Evolutionary conservation across 768 basidiomycete species (phyloP), one percentile per base, ranked within the genome.

Genomic region (Epithele typhae): DNA sequence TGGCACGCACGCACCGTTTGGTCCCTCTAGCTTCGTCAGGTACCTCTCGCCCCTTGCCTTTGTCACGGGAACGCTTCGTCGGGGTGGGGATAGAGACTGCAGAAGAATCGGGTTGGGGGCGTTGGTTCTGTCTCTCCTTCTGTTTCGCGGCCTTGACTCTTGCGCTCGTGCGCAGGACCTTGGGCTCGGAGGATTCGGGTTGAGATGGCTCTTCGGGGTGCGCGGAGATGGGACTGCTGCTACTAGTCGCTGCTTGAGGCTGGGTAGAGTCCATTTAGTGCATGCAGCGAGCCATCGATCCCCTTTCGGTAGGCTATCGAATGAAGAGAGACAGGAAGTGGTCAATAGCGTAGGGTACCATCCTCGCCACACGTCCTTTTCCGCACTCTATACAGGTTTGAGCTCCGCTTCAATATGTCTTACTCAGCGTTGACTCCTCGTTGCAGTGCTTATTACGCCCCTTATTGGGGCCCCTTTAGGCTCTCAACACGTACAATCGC

Each of bases 241-340:
- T 71, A 56, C 71, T 76, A 67, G 76, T 78, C 78, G 81, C 81
- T 79, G 82, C 79, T 75, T 76, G 77, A 61, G 76, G 73, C 74
- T 86, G 78, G 86, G 78, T 78, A 80, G 84, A 80, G 84, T 90
- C 87, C 87, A 90, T 90, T 89, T 88, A 89, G 84, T 79, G 74
- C 73, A 78, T 81, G 76, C 82, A 68, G 80, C 79, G 82, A 82
- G 87, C 87, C 87, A 90, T 90, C 82, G 86, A 86, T 62, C 59
- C 62, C 59, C 49, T 53, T 41, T 37, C 22, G 46, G 49, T 57
- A 57, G 56, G 56, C 53, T 57, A 51, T 57, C 56, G 56, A 54
- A 48, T 52, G 53, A 43, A 45, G 52, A 30, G 27, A 35, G 36
- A 19, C 51, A 48, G 41, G 51, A 52, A 37, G 43, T 45, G 46